A percentile compares a stretch with the other conserved stretches of the same genome.
phyloP scores from a whole-genome alignment of 495 filamentous ascomycete genomes.

The Podospora conica region DNA sequence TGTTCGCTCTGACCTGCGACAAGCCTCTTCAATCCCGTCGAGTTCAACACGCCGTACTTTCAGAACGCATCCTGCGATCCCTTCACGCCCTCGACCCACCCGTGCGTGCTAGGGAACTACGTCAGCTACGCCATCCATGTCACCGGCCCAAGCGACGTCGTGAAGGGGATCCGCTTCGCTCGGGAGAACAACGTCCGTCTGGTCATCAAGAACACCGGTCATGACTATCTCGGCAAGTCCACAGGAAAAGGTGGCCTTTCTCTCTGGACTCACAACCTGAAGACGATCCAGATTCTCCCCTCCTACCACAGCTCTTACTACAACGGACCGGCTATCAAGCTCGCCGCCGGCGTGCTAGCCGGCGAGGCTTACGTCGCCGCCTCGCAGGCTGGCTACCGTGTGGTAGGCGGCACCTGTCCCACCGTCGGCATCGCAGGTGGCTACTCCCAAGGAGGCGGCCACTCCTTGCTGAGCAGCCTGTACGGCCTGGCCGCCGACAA shows the following conservation, averaged over 20 bases:
- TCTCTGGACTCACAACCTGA: slow-evolving; percentile 58
- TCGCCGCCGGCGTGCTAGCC: slow-evolving; percentile 50
- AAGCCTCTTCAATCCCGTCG: slow-evolving; percentile 15
- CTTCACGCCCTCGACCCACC: slow-evolving; percentile 30
- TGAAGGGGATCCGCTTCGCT: slow-evolving; percentile 43
- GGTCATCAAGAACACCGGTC: slow-evolving; percentile 40
- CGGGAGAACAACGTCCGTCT: slow-evolving; percentile 31
- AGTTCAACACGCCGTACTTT: slow-evolving; percentile 41
- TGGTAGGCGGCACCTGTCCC: slow-evolving; percentile 42
- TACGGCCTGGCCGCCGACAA: slow-evolving; percentile 58
- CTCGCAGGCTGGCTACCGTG: slow-evolving; percentile 32
- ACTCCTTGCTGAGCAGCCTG: slow-evolving; percentile 41
- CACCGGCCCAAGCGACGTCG: slow-evolving; percentile 29
- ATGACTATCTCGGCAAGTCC: slow-evolving; percentile 39
- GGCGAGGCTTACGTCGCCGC: slow-evolving; percentile 42
- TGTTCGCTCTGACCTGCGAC: not conserved
- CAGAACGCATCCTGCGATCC: slow-evolving; percentile 52
- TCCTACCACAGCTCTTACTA: slow-evolving; percentile 33
- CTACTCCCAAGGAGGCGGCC: slow-evolving; percentile 55
- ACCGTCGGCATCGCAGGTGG: slow-evolving; percentile 47
- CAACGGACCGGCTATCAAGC: slow-evolving; percentile 40
- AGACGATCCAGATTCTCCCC: slow-evolving; percentile 35
- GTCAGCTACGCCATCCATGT: slow-evolving; percentile 50
- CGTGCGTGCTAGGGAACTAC: slow-evolving; percentile 51
- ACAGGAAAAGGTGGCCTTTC: slow-evolving; percentile 48